A percentile compares a stretch with the other conserved stretches of the same genome.
Evolutionary conservation across 2,329 filamentous ascomycete species (phyloP).

Genomic region (Onygenales sp.): DNA sequence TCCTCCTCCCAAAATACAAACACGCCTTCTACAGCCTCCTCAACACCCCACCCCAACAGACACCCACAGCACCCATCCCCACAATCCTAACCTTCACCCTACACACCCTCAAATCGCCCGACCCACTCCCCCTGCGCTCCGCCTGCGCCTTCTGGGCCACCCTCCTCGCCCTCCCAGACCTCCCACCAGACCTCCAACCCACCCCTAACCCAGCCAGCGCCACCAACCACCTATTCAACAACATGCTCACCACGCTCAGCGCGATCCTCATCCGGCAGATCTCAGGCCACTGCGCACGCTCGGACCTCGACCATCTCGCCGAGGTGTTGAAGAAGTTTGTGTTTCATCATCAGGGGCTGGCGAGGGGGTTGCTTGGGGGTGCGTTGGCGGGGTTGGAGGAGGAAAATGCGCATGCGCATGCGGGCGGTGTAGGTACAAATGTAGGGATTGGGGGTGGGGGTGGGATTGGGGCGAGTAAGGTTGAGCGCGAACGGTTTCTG

Average conservation of each 20-base stretch:
- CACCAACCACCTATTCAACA: slow-evolving; percentile 20
- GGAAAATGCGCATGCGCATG: not conserved
- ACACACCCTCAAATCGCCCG: slow-evolving; percentile 29
- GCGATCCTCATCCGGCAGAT: slow-evolving; percentile 32
- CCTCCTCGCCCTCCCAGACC: slow-evolving; percentile 25
- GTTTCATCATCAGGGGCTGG: slow-evolving; percentile 32
- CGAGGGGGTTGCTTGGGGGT: slow-evolving; percentile 26
- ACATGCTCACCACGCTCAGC: slow-evolving; percentile 28
- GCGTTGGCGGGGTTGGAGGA: slow-evolving; percentile 23
- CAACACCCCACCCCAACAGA: slow-evolving; percentile 19
- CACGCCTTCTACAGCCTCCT: slow-evolving; percentile 26
- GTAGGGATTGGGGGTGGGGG: slow-evolving; percentile 4
- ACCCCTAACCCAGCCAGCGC: slow-evolving; percentile 14
- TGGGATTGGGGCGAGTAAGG: slow-evolving; percentile 18
- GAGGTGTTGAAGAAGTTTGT: slow-evolving; percentile 33
- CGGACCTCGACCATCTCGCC: slow-evolving; percentile 33
- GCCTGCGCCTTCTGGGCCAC: slow-evolving; percentile 36
- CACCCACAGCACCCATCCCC: slow-evolving; percentile 17
- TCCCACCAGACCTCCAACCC: slow-evolving; percentile 6
- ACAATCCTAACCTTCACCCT: slow-evolving; percentile 33
- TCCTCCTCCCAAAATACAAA: slow-evolving; percentile 34
- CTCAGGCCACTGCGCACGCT: slow-evolving; percentile 35
- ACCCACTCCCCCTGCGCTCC: slow-evolving; percentile 38
- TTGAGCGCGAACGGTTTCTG: slow-evolving; percentile 33
- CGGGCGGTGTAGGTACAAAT: not conserved